These are phyloP conservation scores for Tanozyma kutaoensis DNA, from an alignment of 805 yeast genomes.

Conservation along the genomic window DNA sequence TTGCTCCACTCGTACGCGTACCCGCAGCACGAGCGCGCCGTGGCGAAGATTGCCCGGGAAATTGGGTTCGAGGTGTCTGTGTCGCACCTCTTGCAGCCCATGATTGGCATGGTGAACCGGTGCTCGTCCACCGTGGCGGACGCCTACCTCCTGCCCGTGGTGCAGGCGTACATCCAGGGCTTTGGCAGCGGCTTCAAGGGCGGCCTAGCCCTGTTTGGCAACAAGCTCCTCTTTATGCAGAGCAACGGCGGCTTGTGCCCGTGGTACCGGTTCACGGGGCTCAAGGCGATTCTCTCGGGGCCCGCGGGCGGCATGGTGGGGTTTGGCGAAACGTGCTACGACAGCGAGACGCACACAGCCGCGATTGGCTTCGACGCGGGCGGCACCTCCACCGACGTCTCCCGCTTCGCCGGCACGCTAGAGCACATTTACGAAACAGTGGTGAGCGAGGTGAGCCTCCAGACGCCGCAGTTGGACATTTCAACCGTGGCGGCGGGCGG, in stretches of 20 bases:
- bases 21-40: constrained; percentile 47
- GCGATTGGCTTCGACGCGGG: constrained; percentile 84
- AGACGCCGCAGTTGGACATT: constrained; percentile 65
- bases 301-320: constrained; percentile 99
- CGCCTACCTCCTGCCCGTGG: constrained; percentile 74
- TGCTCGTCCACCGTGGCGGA: constrained; percentile 73
- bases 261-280: constrained; percentile 72
- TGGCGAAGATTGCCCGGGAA: constrained; percentile 38
- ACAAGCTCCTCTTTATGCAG: constrained; percentile 77
- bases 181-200: constrained; percentile 50
- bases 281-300: constrained; percentile 81
- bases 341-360: constrained; percentile 37
- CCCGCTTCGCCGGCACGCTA: constrained; percentile 40
- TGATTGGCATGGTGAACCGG: constrained; percentile 65
- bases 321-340: constrained; percentile 66
- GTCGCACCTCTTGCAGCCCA: constrained; percentile 59
- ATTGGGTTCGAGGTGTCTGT: constrained; percentile 67
- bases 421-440: constrained; percentile 32
- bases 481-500: constrained; percentile 83
- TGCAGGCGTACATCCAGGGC: constrained; percentile 46
- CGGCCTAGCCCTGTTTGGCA: constrained; percentile 31
- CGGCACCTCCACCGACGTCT: constrained; percentile 81
- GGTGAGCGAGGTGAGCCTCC: constrained; percentile 28
- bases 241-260: constrained; percentile 93
- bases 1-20: constrained; percentile 62